Evolutionary conservation across 2,329 filamentous ascomycete species (phyloP).

Genomic region (Ceratocystiopsis sp.): DNA sequence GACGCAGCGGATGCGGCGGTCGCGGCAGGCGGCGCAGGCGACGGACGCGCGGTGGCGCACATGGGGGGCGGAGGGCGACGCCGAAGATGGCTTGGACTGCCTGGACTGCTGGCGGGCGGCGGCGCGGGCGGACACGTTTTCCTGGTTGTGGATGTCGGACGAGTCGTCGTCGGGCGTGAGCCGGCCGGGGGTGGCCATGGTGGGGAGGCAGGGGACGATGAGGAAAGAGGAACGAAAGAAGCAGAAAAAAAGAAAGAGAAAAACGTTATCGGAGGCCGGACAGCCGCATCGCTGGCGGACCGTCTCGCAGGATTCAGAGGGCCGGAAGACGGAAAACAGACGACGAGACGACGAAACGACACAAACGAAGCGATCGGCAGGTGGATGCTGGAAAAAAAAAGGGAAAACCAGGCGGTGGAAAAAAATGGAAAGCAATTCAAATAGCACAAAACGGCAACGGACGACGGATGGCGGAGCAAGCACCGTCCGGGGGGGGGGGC

Average conservation of each 20-base stretch:
- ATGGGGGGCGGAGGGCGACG: slow-evolving; percentile 18
- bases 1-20: slow-evolving; percentile 30
- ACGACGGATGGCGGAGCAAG: too few species aligned
- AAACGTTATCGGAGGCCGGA: background rate
- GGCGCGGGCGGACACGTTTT: slow-evolving; percentile 18
- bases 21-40: slow-evolving; percentile 36
- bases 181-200: background rate
- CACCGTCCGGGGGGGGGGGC: too few species aligned
- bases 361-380: too few species aligned
- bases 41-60: slow-evolving; percentile 32
- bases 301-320: too few species aligned
- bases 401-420: too few species aligned
- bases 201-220: background rate
- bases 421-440: too few species aligned
- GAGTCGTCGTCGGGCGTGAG: slow-evolving; percentile 5
- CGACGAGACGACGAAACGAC: too few species aligned
- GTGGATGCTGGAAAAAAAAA: too few species aligned
- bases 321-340: too few species aligned
- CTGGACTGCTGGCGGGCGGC: background rate
- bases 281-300: too few species aligned
- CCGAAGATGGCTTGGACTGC: too few species aligned
- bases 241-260: background rate
- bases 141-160: slow-evolving; percentile 15
- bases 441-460: too few species aligned
- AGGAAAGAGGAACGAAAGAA: background rate